phyloP scores from a whole-genome alignment of 2,329 filamentous ascomycete genomes.

The Magnaporthiopsis incrustans region DNA sequence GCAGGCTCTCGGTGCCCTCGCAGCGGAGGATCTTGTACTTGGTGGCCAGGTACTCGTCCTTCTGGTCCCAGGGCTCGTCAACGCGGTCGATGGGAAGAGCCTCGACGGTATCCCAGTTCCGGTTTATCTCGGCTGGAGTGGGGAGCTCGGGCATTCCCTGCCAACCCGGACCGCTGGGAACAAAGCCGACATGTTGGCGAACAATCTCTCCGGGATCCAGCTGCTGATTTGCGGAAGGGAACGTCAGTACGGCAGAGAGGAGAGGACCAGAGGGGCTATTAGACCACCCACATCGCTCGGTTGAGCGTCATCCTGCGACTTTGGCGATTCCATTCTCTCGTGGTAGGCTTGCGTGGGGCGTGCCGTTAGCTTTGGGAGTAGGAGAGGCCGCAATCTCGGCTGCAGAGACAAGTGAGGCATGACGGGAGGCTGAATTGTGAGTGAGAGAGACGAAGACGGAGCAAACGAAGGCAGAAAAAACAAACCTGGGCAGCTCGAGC shows the following conservation, averaged over 20 bases:
- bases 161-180: conserved; percentile 13
- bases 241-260: not conserved
- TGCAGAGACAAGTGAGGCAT: no score
- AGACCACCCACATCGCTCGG: not conserved
- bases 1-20: conserved; percentile 62
- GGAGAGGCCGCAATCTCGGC: not conserved
- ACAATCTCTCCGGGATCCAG: not conserved
- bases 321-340: not conserved
- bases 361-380: not conserved
- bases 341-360: not conserved
- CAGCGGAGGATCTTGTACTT: conserved; percentile 73
- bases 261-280: no score
- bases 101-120: conserved; percentile 16
- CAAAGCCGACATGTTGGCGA: conserved; percentile 7
- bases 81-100: conserved; percentile 45
- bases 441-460: no score
- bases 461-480: no score
- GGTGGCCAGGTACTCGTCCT: conserved; percentile 58
- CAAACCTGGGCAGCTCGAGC: no score
- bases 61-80: conserved; percentile 48
- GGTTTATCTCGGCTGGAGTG: conserved; percentile 41
- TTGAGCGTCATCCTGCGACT: not conserved
- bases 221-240: not conserved
- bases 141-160: conserved; percentile 44
- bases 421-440: not conserved